These are phyloP conservation scores for Epicoccum nigrum DNA, from an alignment of 2,329 filamentous ascomycete genomes.

Conservation along the genomic window DNA sequence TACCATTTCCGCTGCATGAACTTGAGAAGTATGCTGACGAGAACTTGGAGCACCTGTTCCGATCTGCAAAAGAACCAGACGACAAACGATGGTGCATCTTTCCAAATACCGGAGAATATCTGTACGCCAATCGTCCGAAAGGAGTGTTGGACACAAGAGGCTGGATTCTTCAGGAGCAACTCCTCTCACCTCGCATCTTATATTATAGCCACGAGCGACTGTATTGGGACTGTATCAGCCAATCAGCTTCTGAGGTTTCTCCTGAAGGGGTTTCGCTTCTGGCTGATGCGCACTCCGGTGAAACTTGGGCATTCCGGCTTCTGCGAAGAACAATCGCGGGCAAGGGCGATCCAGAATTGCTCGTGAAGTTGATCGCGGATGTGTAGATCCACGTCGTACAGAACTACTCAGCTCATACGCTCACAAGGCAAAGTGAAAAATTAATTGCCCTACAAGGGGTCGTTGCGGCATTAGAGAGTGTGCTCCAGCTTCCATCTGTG, in stretches of 20 bases:
- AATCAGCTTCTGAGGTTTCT: conserved; percentile 18
- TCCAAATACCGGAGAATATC: background rate
- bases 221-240: conserved; percentile 18
- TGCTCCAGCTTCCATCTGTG: background rate
- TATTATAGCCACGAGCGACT: conserved; percentile 12
- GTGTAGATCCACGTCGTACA: conserved; percentile 12
- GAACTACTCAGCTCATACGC: conserved; percentile 12
- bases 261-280: conserved; percentile 15
- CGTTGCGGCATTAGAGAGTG: background rate
- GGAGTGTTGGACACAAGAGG: conserved; percentile 12
- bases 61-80: background rate
- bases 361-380: conserved; percentile 4
- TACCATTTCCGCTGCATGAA: background rate
- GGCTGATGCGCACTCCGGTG: conserved; percentile 6
- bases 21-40: background rate
- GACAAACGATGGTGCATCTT: background rate
- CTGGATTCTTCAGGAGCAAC: conserved; percentile 21
- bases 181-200: conserved; percentile 15
- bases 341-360: background rate
- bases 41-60: background rate
- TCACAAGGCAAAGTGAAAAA: conserved; percentile 11
- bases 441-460: conserved; percentile 18
- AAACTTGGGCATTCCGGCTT: conserved; percentile 17
- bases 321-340: conserved; percentile 9
- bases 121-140: background rate